Percentiles rank a stretch among this genome's conserved stretches.
phyloP scores from a whole-genome alignment of 306 rosid species.

The Citrullus colocynthis region DNA sequence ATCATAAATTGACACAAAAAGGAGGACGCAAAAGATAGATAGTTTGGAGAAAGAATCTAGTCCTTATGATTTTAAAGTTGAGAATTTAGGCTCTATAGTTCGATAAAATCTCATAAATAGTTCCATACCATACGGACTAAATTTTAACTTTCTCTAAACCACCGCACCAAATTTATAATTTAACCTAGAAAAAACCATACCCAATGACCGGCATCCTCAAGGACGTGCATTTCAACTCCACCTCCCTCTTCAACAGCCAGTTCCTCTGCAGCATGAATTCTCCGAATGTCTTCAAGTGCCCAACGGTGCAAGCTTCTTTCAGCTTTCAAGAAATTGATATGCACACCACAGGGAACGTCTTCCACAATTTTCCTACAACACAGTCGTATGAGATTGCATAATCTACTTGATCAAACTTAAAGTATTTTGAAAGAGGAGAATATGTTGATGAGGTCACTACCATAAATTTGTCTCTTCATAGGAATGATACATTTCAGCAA shows the following conservation, averaged over 20 bases:
- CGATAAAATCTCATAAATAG: no score
- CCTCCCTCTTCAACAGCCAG: conserved; percentile 86
- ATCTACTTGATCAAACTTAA: neutral
- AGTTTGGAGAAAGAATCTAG: neutral
- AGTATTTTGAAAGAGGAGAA: neutral
- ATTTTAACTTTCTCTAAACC: no score
- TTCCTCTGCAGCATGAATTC: conserved; percentile 92
- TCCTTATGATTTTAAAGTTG: no score
- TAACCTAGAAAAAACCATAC: conserved; percentile 17
- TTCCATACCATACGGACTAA: no score
- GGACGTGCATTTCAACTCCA: conserved; percentile 98
- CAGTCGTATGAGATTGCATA: neutral
- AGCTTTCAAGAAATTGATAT: conserved; percentile 85
- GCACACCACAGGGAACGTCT: conserved; percentile 92
- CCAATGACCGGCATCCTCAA: conserved; percentile 99
- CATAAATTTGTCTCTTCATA: conserved; percentile 87
- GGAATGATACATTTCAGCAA: conserved; percentile 75
- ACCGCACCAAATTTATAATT: no score
- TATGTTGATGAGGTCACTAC: conserved; percentile 21
- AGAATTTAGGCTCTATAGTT: no score
- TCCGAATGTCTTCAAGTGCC: conserved; percentile 89
- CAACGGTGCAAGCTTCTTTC: conserved; percentile 97
- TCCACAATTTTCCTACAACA: conserved; percentile 71
- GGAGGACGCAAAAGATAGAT: neutral
- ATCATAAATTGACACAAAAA: neutral